Evolutionary conservation across 179 eudicot genomes (phyloP).

Genomic region (Beta lomatogona): DNA sequence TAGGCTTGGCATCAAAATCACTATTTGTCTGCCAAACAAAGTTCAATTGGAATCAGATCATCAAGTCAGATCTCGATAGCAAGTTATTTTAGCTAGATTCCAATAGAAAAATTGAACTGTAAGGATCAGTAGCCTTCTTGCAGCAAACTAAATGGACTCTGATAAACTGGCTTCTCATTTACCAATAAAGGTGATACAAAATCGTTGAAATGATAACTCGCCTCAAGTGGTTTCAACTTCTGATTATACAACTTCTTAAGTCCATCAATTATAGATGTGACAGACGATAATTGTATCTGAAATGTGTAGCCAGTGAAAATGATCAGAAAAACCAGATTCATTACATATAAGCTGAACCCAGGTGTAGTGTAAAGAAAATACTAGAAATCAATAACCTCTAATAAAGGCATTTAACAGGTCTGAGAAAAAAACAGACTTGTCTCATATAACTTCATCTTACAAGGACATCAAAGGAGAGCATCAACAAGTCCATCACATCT

Average conservation of each 20-base stretch:
- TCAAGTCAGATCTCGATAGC: neutral
- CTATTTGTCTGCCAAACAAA: slow-evolving; percentile 52
- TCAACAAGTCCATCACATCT: too few relatives aligned
- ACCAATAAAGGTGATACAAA: slow-evolving; percentile 77
- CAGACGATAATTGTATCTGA: slow-evolving; percentile 38
- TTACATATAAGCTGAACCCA: neutral
- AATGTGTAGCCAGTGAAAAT: slow-evolving; percentile 9
- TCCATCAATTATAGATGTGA: slow-evolving; percentile 82
- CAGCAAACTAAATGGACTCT: neutral
- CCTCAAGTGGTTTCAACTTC: slow-evolving; percentile 77
- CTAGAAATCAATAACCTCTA: too few relatives aligned
- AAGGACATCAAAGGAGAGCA: too few relatives aligned
- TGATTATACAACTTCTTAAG: slow-evolving; percentile 71
- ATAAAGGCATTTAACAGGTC: too few relatives aligned
- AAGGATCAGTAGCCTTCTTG: neutral
- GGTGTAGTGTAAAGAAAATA: neutral
- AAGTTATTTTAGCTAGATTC: neutral
- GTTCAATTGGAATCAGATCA: neutral
- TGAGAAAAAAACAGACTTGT: too few relatives aligned
- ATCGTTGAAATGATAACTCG: slow-evolving; percentile 62
- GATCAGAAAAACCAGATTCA: slow-evolving; percentile 9
- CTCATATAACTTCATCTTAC: too few relatives aligned
- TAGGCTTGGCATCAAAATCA: slow-evolving; percentile 93
- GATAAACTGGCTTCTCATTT: slow-evolving; percentile 31
- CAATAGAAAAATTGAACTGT: too few relatives aligned